Evolutionary conservation across 768 basidiomycete genomes (phyloP).

Genomic region (Boletus coccyginus): DNA sequence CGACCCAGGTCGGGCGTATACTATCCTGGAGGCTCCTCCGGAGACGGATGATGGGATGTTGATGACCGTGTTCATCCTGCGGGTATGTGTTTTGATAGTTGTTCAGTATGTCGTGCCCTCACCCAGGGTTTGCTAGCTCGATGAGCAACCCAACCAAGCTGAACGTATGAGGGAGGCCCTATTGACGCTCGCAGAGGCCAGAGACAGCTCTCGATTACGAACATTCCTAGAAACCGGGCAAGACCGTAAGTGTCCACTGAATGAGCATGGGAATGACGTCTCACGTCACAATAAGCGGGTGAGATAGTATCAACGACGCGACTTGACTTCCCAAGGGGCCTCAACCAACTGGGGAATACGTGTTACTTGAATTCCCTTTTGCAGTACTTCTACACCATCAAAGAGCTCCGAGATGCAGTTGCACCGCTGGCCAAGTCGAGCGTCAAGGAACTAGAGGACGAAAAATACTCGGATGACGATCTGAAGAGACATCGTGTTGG

Average conservation of each 20-base stretch:
- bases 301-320: conserved; percentile 52
- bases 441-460: conserved; percentile 57
- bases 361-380: conserved; percentile 78
- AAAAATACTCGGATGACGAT: conserved; percentile 77
- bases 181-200: conserved; percentile 66
- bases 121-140: conserved; percentile 44
- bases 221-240: conserved; percentile 61
- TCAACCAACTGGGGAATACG: conserved; percentile 87
- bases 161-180: conserved; percentile 76
- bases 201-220: conserved; percentile 69
- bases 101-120: conserved; percentile 1
- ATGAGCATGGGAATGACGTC: background rate
- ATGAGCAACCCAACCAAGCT: conserved; percentile 64
- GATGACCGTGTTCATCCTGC: conserved; percentile 65
- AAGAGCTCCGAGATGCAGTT: conserved; percentile 78
- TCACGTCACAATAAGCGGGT: conserved; percentile 48
- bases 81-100: conserved; percentile 44
- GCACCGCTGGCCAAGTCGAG: conserved; percentile 54
- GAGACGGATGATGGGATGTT: conserved; percentile 80
- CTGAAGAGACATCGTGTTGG: conserved; percentile 83
- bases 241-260: conserved; percentile 62
- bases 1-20: conserved; percentile 70
- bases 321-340: conserved; percentile 75
- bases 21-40: conserved; percentile 62
- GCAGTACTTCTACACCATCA: conserved; percentile 96